Base-by-base conservation (phyloP, 352 stramenopile species). In the Pilasporangium apinafurcum region DNA sequence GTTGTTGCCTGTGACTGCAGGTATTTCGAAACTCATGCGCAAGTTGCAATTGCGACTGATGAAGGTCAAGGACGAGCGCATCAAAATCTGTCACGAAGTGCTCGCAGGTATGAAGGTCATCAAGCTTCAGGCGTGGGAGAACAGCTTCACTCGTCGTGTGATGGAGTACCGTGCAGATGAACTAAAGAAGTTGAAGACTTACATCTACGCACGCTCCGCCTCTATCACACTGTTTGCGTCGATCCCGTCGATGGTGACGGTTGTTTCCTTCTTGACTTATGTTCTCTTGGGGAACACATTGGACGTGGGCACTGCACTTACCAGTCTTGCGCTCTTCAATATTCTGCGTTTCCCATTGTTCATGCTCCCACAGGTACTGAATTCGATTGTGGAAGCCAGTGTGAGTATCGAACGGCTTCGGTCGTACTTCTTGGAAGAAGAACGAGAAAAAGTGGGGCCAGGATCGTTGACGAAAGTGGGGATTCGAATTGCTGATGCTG, bases 281-380 rank as follows among this genome's bases (percentile, higher is more conserved):
- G 61, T 77, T 24, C 26, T 82, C 4, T 40, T 83, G 17, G 70
- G 74, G 38, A 63, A 86, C 62, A 72, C 61, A 24, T 45, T 86
- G 41, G 65, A 81, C 27, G 62, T 83, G 12, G 60, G 59, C 30
- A 76, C 63, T 16, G 74, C 71, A 13, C 51, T 78, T 27, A 78
- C 62, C 42, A 79, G 59, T 55, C 45, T 91, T 4, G 65, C 64
- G 8, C 56, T 83, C 24, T 82, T 83, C 54, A 82, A 85, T 50
- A 87, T 98, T 30, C 69, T 99, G 10, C 84, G 95, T 21, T 98
- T 98, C 66, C 96, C 96, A n/a, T 64, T 99, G 14, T 96, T 96
- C 46, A 97, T 98, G 74, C 60, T 99, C 3, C 96, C 96, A 4
- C 70, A 95, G 40, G 92, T 97, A 24, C 83, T 99, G 36, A 98